phyloP scores from a whole-genome alignment of 345 rosid species.

The Kandelia obovata region DNA sequence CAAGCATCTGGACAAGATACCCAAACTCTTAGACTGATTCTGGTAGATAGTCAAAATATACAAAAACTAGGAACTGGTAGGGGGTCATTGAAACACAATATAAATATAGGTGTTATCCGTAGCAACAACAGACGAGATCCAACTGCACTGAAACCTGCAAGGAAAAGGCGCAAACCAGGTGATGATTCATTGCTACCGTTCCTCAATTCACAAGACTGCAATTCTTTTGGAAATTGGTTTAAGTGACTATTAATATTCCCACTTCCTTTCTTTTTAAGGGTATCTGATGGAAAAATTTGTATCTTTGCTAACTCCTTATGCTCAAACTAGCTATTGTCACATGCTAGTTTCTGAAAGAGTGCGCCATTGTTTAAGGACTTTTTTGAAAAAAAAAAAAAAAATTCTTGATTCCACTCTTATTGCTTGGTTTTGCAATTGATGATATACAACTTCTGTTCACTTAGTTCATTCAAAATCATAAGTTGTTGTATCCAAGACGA shows the following conservation, averaged over 20 bases:
- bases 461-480: not conserved
- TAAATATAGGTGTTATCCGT: constrained; percentile 49
- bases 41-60: constrained; percentile 69
- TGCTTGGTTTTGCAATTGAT: constrained; percentile 5
- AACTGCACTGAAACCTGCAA: constrained; percentile 51
- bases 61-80: constrained; percentile 72
- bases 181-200: constrained; percentile 12
- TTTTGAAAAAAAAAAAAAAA: too few relatives aligned
- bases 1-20: constrained; percentile 59
- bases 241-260: too few relatives aligned
- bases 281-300: too few relatives aligned
- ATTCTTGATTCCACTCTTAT: not conserved
- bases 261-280: too few relatives aligned
- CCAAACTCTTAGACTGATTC: constrained; percentile 60
- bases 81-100: constrained; percentile 44
- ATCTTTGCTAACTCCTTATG: too few relatives aligned
- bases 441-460: not conserved
- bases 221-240: too few relatives aligned
- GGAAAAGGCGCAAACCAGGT: constrained; percentile 86
- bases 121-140: constrained; percentile 60
- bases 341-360: too few relatives aligned
- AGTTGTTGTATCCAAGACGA: not conserved
- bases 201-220: not conserved
- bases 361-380: too few relatives aligned
- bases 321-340: too few relatives aligned